Conservation (phyloP, 2,329 filamentous ascomycete genomes). For the Eurotiales sp. region DNA sequence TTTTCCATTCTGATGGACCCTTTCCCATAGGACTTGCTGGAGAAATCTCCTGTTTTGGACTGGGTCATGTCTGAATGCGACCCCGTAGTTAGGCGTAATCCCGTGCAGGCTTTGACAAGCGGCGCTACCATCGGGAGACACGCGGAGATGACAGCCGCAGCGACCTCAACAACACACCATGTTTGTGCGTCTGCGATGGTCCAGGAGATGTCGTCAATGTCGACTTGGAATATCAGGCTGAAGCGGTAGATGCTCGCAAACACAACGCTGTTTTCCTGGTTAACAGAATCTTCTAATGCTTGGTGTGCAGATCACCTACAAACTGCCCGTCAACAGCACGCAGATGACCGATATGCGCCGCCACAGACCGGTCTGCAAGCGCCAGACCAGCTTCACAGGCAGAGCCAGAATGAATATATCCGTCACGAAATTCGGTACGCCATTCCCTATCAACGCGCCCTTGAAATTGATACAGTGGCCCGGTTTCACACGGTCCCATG, state of each 20-base stretch:
- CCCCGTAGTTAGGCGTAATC: too few relatives aligned
- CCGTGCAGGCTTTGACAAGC: conserved; percentile 4
- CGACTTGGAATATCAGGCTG: conserved; percentile 46
- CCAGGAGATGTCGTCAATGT: conserved; percentile 41
- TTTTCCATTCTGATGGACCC: too few relatives aligned
- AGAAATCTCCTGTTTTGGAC: too few relatives aligned
- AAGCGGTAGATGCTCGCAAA: conserved; percentile 50
- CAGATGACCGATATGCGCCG: conserved; percentile 19
- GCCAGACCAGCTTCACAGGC: conserved; percentile 25
- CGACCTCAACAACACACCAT: conserved; percentile 50
- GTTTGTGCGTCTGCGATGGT: conserved; percentile 45
- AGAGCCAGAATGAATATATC: conserved; percentile 25
- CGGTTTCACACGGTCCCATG: conserved; percentile 46
- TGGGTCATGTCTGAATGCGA: too few relatives aligned
- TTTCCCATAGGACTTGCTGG: too few relatives aligned
- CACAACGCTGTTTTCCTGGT: conserved; percentile 34
- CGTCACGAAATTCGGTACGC: conserved; percentile 34
- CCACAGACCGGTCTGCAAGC: conserved; percentile 19
- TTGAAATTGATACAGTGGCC: conserved; percentile 50
- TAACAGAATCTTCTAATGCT: conserved; percentile 34
- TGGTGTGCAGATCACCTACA: conserved; percentile 41
- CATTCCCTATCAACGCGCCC: conserved; percentile 50
- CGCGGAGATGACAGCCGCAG: conserved; percentile 29
- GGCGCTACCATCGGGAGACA: conserved; percentile 21
- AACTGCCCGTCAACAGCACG: conserved; percentile 18